Base-by-base conservation (phyloP, 1,284 basidiomycete species). In the Tranzscheliella williamsii region DNA sequence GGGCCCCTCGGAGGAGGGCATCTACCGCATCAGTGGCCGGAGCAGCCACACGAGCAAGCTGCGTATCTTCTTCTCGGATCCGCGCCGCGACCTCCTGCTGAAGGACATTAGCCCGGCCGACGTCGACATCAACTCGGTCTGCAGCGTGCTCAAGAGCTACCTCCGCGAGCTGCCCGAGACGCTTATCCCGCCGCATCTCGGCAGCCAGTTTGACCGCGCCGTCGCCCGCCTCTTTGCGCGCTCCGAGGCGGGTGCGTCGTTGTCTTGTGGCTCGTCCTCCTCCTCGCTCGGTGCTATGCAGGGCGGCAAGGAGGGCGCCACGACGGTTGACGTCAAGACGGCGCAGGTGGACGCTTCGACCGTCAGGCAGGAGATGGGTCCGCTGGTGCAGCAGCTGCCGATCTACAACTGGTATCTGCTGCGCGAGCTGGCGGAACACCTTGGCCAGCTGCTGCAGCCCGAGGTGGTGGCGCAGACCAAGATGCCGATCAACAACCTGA, bases 111-210 rank as follows among this genome's bases (percentile, higher is more conserved):
- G 50, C 11, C 73, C 73, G 1, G 72, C 68, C 8, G 73, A 76
- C 27, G 46, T 75, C 15, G 73, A 76, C 51, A 62, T 76, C 38
- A 72, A 76, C 42, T 68, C 67, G 26, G 73, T 76, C 16, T 76
- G 72, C 64, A 72, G 68, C 39, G 35, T 73, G 35, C 54, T 76
- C 34, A 76, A 76, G 51, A 53, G 52, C 42, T 76, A 73, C 45
- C 50, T 76, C 23, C 45, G 73, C 13, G 73, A 72, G 41, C 45
- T 76, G 16, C 73, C 73, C 2, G 66, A 69, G 18, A 38, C 55
- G 13, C 41, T 75, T 13, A 48, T 73, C 9, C 55, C 70, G 7
- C 12, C 35, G 2, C 36, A 38, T 6, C 33, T 54, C 4, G 42
- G 50, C 6, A 31, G 24, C 9, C 23, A 34, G 27, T 33, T 73